Evolutionary conservation across 768 basidiomycete species (phyloP), one percentile per base, ranked within the genome.

Genomic region (Pisolithus microcarpus): DNA sequence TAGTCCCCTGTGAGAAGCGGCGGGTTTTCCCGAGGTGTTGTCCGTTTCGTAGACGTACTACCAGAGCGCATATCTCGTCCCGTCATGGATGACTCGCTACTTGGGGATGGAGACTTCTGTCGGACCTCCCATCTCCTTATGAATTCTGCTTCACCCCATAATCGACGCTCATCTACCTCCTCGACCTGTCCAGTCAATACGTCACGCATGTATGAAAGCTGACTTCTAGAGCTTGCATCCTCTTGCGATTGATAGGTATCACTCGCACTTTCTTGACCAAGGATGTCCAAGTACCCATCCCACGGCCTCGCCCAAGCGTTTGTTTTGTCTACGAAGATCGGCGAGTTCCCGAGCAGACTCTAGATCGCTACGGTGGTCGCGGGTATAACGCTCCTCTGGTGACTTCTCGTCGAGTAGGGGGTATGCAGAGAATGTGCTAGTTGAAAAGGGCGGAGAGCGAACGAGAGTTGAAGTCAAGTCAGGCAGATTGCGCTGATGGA

Each of bases 171-270:
- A 19, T 91, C 88, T 40, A 91, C 62, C 23, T 75, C 70, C 26
- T 66, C 66, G 9, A 72, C 66, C 49, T 73, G 72, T 34, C 80
- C 79, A 53, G 77, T 73, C 38, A 92, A 69, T 15, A 89, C 73
- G 56, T 91, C 89, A 55, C 86, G 75, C 51, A 90, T 82, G 66
- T 91, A 87, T 10, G 85, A 74, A 37, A 92, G 70, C 10, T n/a
- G 83, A 82, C n/a, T 59, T 89, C 86, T 45, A 92, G 62, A 0
- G 90, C 85, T 63, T 89, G 85, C 19, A 67, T 68, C 52, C 70
- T 75, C n/a, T 54, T 64, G 64, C 36, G 70, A 69, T 58, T 73
- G 76, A 56, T 74, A 57, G 50, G 69, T 66, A 55, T 69, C 70
- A 50, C 49, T 69, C 58, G 11, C 70, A 70, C 46, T 65, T 68